Base-by-base conservation (phyloP, 2,329 filamentous ascomycete species). In the Xylariaceae sp. region DNA sequence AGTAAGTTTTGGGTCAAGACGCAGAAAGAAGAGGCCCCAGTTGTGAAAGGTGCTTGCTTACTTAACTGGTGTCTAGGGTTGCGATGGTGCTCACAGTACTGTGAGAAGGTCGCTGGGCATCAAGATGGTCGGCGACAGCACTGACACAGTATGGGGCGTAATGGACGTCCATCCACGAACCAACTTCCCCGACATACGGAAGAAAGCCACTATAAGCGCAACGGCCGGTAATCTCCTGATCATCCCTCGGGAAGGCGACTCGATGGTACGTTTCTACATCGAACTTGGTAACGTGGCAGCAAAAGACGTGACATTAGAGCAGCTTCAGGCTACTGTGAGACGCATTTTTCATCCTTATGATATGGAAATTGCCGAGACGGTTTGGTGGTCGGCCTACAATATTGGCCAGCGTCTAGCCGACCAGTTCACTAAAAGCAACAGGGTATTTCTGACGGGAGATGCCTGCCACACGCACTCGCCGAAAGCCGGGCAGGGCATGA, bases 401-500 rank as follows among this genome's bases (percentile, higher is more conserved):
- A 82, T 83, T 38, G 80, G 80, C 2, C 80, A 84, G 59, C 74
- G 79, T 2, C 68, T 80, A 2, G 81, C 80, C 0, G 73, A 78
- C 33, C 65, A 69, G 33, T 85, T 85, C 63, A 74, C 80, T 56
- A 71, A 75, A 40, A 67, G 75, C 34, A 57, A 76, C 45, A 73
- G 77, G 2, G 74, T 83, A 3, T 85, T 84, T 53, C 62, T 85
- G 11, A 76, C 78, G 0, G 82, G 82, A 3, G 81, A 85, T 54
- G 80, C 81, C 3, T 82, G 79, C 54, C 82, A 85, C 55, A 85
- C 81, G 0, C 82, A 85, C 56, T 80, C 76, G 2, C 82, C 82
- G 5, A 85, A 85, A 61, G 80, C 80, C 0, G 82, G 81, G 0
- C 81, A 85, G 62, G 82, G 77, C 2, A 80, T 80, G 76, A 80